These are phyloP conservation scores for Bauhinia variegata DNA, from an alignment of 306 rosid genomes.

Conservation along the genomic window DNA sequence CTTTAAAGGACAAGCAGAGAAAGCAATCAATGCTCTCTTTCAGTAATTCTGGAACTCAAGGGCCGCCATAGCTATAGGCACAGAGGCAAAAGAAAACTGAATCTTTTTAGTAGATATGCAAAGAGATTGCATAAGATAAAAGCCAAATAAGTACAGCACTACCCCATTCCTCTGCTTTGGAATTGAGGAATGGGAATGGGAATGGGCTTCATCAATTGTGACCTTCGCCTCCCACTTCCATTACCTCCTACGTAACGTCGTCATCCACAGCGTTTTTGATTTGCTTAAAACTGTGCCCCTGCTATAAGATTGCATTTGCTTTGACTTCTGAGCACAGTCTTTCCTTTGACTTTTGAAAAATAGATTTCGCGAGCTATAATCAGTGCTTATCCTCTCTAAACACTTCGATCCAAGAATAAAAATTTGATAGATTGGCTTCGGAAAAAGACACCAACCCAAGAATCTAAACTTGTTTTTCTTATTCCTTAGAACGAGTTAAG, in stretches of 20 bases:
- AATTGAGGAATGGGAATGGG: constrained; percentile 37
- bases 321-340: neutral
- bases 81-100: constrained; percentile 40
- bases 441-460: neutral
- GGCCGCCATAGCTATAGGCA: constrained; percentile 26
- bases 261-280: constrained; percentile 15
- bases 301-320: too few relatives aligned
- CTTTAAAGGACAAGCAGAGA: constrained; percentile 24
- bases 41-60: constrained; percentile 25
- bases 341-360: constrained; percentile 15
- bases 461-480: neutral
- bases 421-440: constrained; percentile 20
- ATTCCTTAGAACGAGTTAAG: neutral
- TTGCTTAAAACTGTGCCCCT: constrained; percentile 27
- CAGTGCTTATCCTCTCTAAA: constrained; percentile 9
- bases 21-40: constrained; percentile 30
- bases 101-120: constrained; percentile 43
- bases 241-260: neutral
- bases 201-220: constrained; percentile 13
- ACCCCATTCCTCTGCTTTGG: constrained; percentile 37
- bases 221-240: constrained; percentile 21
- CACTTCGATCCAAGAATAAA: neutral
- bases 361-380: neutral
- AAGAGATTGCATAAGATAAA: constrained; percentile 36
- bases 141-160: constrained; percentile 47